These are phyloP conservation scores for Glebionis coronaria DNA, from an alignment of 129 eudicot species.

Conservation along the genomic window DNA sequence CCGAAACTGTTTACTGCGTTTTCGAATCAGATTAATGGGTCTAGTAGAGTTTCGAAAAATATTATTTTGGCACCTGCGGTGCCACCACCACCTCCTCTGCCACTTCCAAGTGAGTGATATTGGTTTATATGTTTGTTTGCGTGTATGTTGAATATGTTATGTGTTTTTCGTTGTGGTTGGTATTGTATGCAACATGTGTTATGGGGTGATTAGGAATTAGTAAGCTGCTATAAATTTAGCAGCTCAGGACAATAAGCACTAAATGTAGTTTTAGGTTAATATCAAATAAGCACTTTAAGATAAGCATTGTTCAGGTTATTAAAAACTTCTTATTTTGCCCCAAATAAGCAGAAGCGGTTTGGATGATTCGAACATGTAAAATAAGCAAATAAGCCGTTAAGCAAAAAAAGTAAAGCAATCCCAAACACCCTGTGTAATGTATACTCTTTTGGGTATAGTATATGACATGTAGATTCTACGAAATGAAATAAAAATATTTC, in stretches of 20 bases:
- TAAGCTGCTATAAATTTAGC: too few species aligned
- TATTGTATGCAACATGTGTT: too few species aligned
- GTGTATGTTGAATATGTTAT: background rate
- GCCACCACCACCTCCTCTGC: slow-evolving; percentile 51
- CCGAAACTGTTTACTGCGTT: slow-evolving; percentile 48
- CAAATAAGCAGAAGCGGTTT: too few species aligned
- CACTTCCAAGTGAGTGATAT: slow-evolving; percentile 63
- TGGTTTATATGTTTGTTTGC: slow-evolving; percentile 1
- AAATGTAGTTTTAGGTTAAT: too few species aligned
- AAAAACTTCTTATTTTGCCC: too few species aligned
- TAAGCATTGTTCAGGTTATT: too few species aligned
- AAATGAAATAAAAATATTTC: background rate
- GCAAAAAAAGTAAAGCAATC: too few species aligned
- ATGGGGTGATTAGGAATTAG: too few species aligned
- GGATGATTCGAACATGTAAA: too few species aligned
- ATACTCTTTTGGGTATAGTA: slow-evolving; percentile 10
- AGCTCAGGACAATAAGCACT: too few species aligned
- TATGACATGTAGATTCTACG: slow-evolving; percentile 9
- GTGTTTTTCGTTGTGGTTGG: background rate
- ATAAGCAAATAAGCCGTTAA: too few species aligned
- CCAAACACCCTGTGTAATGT: slow-evolving; percentile 1
- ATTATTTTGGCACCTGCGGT: slow-evolving; percentile 12
- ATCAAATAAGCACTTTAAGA: too few species aligned
- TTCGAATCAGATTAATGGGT: slow-evolving; percentile 32
- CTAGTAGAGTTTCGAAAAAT: slow-evolving; percentile 23